A percentile compares a stretch with the other conserved stretches of the same genome.
phyloP scores from a whole-genome alignment of 2,329 filamentous ascomycete genomes.

The Trichoderma atrobrunneum region DNA sequence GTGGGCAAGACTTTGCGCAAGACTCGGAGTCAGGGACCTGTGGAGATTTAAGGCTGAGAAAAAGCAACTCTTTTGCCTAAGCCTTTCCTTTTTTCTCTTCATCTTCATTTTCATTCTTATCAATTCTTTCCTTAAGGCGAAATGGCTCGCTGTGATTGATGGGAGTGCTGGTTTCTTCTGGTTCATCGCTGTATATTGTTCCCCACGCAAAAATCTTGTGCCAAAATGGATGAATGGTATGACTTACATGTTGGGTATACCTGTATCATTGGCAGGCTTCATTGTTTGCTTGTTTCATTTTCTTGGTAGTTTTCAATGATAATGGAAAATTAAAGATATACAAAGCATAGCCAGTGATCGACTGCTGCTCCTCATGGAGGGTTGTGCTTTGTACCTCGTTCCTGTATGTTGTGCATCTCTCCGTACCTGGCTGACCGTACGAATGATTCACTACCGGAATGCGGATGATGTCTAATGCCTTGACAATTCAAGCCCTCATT shows the following conservation, averaged over 20 bases:
- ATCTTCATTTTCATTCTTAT: not conserved
- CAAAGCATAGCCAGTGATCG: not conserved
- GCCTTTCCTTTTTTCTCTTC: not conserved
- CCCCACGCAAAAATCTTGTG: not conserved
- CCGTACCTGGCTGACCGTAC: not conserved
- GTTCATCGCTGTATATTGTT: conserved; percentile 8
- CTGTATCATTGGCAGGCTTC: not conserved
- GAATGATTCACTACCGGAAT: fast-evolving
- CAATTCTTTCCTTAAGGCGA: conserved; percentile 1
- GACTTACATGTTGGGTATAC: not conserved
- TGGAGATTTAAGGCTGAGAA: conserved; percentile 25
- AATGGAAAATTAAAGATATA: not conserved
- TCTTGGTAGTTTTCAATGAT: not conserved
- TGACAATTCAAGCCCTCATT: not conserved
- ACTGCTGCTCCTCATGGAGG: not conserved
- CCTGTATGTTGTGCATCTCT: not conserved
- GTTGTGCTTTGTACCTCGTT: not conserved
- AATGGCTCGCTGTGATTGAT: conserved; percentile 1
- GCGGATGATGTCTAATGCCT: not conserved
- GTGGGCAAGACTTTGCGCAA: conserved; percentile 41
- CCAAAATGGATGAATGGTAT: not conserved
- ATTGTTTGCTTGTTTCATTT: not conserved
- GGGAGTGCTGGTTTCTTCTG: not conserved
- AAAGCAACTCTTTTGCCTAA: not conserved
- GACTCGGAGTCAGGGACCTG: conserved; percentile 44